Percentiles rank a stretch among this genome's conserved stretches.
Conservation (phyloP, 352 stramenopile species). For the Peronospora tabacina region DNA sequence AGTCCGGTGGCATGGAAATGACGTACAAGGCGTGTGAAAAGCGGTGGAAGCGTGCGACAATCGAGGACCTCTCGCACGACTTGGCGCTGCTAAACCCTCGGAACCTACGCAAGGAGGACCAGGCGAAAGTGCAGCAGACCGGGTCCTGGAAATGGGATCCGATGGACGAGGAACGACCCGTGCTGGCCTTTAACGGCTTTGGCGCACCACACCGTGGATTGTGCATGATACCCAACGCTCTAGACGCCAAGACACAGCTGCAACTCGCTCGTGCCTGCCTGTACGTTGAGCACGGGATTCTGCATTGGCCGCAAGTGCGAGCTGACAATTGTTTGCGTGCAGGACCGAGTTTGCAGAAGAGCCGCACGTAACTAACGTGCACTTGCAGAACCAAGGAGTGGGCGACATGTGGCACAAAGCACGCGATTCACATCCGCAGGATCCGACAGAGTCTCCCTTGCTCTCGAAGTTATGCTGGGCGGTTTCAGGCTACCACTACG, state of each 20-base stretch:
- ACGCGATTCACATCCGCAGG: conserved; percentile 21
- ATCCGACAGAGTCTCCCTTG: conserved; percentile 34
- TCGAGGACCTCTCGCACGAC: conserved; percentile 25
- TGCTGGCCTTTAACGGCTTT: conserved; percentile 45
- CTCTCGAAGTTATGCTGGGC: conserved; percentile 71
- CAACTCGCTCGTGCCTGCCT: conserved; percentile 45
- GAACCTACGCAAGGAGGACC: conserved; percentile 25
- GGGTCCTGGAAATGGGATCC: conserved; percentile 33
- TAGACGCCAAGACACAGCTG: conserved; percentile 45
- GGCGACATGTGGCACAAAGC: conserved; percentile 47
- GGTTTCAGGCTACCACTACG: conserved; percentile 69
- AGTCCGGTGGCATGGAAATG: background rate
- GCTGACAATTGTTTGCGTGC: conserved; percentile 10
- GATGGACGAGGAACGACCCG: conserved; percentile 25
- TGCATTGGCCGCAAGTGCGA: background rate
- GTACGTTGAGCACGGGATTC: conserved; percentile 27
- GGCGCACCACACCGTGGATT: conserved; percentile 50
- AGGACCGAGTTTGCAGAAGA: conserved; percentile 63
- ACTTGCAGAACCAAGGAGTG: conserved; percentile 48
- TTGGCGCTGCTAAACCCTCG: conserved; percentile 37
- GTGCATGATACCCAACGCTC: conserved; percentile 51
- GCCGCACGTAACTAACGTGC: conserved; percentile 76
- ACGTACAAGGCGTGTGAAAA: conserved; percentile 72
- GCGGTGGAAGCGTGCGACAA: conserved; percentile 49
- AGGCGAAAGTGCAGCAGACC: conserved; percentile 25